Conservation (phyloP, 1,139 yeast species). For the Candida smagusa region DNA sequence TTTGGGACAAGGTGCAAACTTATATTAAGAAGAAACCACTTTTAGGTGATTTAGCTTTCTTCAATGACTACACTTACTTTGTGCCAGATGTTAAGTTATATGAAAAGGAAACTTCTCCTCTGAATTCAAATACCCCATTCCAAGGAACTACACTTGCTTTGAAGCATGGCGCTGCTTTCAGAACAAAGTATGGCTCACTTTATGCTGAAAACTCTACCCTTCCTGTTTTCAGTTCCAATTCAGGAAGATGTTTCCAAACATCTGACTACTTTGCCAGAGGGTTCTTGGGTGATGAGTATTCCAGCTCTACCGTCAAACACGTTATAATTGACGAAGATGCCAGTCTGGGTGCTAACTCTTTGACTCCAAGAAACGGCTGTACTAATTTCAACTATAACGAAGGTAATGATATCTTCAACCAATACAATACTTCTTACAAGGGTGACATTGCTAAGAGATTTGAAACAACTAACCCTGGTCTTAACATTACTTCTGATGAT, state of each 20-base stretch:
- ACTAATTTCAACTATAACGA: slow-evolving; percentile 13
- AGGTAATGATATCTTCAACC: slow-evolving; percentile 9
- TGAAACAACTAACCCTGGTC: slow-evolving; percentile 19
- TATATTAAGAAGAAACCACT: slow-evolving; percentile 14
- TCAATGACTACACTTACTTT: slow-evolving; percentile 33
- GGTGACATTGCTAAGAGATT: slow-evolving; percentile 17
- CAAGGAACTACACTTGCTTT: slow-evolving; percentile 29
- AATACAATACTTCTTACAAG: slow-evolving; percentile 18
- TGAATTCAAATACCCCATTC: slow-evolving; percentile 12
- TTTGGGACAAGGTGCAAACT: slow-evolving; percentile 18
- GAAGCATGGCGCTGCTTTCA: slow-evolving; percentile 33
- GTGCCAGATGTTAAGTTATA: slow-evolving; percentile 20
- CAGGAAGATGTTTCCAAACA: slow-evolving; percentile 30
- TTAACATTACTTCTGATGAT: slow-evolving; percentile 35
- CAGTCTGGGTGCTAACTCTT: slow-evolving; percentile 27
- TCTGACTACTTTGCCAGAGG: slow-evolving; percentile 32
- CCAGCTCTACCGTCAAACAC: slow-evolving; percentile 12
- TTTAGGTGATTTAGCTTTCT: slow-evolving; percentile 29
- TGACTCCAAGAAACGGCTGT: slow-evolving; percentile 28
- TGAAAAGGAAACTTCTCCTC: slow-evolving; percentile 21
- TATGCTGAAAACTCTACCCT: slow-evolving; percentile 16
- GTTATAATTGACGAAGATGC: slow-evolving; percentile 26
- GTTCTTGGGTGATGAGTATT: slow-evolving; percentile 15
- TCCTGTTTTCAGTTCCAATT: slow-evolving; percentile 34
- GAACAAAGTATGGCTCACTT: slow-evolving; percentile 31